Evolutionary conservation across 345 rosid species (phyloP).

Genomic region (Turritis glabra): DNA sequence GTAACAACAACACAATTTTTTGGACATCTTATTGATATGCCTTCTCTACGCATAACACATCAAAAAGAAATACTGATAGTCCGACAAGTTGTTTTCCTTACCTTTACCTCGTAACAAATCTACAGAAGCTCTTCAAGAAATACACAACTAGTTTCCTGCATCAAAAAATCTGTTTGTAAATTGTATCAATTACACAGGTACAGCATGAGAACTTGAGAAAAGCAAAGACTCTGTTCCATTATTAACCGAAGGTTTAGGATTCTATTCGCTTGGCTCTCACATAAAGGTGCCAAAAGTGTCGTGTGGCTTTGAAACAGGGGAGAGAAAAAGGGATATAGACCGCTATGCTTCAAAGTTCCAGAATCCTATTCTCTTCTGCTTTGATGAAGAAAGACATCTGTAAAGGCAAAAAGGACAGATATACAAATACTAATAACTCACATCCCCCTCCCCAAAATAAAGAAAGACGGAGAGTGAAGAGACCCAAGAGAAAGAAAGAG

Average conservation of each 20-base stretch:
- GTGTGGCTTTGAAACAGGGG: constrained; percentile 14
- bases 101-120: constrained; percentile 9
- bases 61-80: background rate
- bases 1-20: background rate
- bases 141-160: constrained; percentile 19
- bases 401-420: background rate
- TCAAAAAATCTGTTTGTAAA: background rate
- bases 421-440: background rate
- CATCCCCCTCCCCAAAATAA: background rate
- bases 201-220: constrained; percentile 2
- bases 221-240: background rate
- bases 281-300: constrained; percentile 9
- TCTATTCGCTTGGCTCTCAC: constrained; percentile 14
- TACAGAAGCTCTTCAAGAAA: constrained; percentile 16
- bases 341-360: constrained; percentile 31
- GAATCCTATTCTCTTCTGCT: constrained; percentile 38
- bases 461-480: background rate
- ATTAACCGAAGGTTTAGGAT: constrained; percentile 20
- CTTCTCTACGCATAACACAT: background rate
- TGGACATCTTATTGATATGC: background rate
- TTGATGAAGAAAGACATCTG: constrained; percentile 23
- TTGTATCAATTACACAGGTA: background rate
- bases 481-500: background rate
- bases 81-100: background rate
- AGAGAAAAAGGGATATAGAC: constrained; percentile 19